Percentiles rank a stretch among this genome's conserved stretches.
phyloP scores from a whole-genome alignment of 2,329 filamentous ascomycete genomes.

The Paracoccidioides brasiliensis region DNA sequence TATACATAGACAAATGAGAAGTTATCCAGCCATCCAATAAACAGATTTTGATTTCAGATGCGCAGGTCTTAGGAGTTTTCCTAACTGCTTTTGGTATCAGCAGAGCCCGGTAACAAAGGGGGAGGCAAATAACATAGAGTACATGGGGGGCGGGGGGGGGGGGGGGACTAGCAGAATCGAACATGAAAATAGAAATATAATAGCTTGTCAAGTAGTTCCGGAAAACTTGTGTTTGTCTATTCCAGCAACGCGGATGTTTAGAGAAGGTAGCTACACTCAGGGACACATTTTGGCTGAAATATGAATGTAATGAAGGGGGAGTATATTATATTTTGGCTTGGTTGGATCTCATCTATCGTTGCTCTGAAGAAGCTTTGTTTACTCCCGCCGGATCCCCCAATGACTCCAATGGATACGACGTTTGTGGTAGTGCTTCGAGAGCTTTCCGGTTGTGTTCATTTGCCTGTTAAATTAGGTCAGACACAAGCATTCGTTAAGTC shows the following conservation, averaged over 20 bases:
- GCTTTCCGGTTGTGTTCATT: constrained; percentile 77
- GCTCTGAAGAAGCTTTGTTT: constrained; percentile 40
- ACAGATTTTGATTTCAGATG: no score
- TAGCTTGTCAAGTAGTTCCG: neutral
- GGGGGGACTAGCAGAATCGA: neutral
- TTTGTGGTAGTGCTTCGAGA: constrained; percentile 67
- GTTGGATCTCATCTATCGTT: constrained; percentile 37
- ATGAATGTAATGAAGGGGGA: neutral
- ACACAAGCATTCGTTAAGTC: no score
- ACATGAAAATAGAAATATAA: neutral
- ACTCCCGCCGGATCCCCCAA: constrained; percentile 47
- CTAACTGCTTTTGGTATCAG: neutral
- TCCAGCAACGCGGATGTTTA: neutral
- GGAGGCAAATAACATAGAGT: neutral
- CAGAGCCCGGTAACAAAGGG: neutral
- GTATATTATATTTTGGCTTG: constrained; percentile 11
- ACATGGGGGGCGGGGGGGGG: neutral
- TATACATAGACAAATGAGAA: no score
- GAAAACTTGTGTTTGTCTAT: neutral
- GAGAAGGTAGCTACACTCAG: neutral
- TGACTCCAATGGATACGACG: constrained; percentile 67
- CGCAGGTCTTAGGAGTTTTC: neutral
- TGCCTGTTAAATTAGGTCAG: constrained; percentile 43
- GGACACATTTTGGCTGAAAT: neutral
- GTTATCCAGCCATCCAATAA: no score